A percentile compares a stretch with the other conserved stretches of the same genome.
phyloP scores from a whole-genome alignment of 73 alveolate genomes.

The Uronychia setigera region DNA sequence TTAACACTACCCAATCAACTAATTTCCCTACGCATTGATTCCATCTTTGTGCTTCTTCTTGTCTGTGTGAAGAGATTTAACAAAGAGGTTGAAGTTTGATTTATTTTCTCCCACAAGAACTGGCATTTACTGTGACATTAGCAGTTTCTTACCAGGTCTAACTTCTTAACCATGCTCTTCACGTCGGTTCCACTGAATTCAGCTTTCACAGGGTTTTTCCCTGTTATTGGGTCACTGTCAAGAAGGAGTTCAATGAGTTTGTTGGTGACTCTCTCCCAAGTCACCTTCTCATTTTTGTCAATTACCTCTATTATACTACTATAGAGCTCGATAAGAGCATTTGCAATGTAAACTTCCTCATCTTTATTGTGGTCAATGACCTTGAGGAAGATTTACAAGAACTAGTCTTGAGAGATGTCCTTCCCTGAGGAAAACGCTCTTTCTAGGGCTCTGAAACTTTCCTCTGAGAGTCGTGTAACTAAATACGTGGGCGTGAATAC shows the following conservation, averaged over 20 bases:
- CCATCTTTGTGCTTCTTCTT: conserved; percentile 49
- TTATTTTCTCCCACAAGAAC: conserved; percentile 53
- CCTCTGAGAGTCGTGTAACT: not conserved
- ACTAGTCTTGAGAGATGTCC: conserved; percentile 17
- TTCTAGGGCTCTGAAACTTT: not conserved
- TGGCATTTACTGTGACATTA: conserved; percentile 10
- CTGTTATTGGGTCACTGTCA: conserved; percentile 14
- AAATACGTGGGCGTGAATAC: not conserved
- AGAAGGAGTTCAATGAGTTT: conserved; percentile 31
- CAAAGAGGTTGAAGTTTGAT: conserved; percentile 23
- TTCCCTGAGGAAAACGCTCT: not conserved
- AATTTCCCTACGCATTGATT: conserved; percentile 3
- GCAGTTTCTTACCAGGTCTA: not conserved
- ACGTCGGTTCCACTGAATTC: not conserved
- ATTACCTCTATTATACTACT: conserved; percentile 12
- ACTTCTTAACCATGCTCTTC: not conserved
- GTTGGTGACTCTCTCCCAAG: conserved; percentile 37
- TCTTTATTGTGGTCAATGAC: conserved; percentile 49
- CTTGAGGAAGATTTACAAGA: conserved; percentile 36
- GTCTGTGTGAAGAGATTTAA: conserved; percentile 35
- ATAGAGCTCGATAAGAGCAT: conserved; percentile 44
- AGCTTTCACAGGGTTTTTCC: not conserved
- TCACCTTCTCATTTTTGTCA: not conserved
- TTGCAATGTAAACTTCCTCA: conserved; percentile 40
- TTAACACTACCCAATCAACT: not conserved